Conservation (phyloP, 345 rosid species). For the Isatis tinctoria region DNA sequence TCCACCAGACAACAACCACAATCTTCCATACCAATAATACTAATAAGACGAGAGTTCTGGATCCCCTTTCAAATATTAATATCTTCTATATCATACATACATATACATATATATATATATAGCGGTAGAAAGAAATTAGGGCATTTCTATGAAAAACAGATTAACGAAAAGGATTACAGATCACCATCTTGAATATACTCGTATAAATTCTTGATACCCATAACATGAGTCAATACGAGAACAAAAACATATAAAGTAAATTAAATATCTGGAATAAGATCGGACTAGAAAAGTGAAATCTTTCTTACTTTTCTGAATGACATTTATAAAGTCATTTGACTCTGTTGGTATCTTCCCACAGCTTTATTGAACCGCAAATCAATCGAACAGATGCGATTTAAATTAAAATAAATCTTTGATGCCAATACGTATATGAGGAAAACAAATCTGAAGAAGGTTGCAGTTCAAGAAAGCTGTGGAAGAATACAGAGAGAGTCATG, state of each 20-base stretch:
- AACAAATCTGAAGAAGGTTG: conserved; percentile 17
- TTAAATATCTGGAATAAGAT: conserved; percentile 1
- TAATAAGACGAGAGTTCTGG: background rate
- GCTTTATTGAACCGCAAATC: conserved; percentile 77
- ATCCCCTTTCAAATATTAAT: background rate
- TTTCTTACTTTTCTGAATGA: background rate
- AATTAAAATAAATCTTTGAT: background rate
- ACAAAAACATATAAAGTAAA: background rate
- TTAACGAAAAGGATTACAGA: background rate
- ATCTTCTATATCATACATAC: background rate
- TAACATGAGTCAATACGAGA: background rate
- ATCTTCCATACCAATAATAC: conserved; percentile 10
- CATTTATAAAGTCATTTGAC: conserved; percentile 27
- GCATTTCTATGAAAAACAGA: background rate
- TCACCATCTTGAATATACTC: background rate
- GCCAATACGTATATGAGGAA: background rate
- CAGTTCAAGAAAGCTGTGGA: conserved; percentile 99
- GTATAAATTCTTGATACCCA: background rate
- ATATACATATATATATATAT: no score
- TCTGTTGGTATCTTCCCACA: conserved; percentile 88
- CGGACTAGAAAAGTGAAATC: background rate
- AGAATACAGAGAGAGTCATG: conserved; percentile 77
- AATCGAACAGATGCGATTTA: background rate
- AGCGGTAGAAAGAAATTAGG: conserved; percentile 3
- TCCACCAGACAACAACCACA: conserved; percentile 16